Conservation (phyloP, 1,284 basidiomycete species). For the Ceratobasidium sp. region DNA sequence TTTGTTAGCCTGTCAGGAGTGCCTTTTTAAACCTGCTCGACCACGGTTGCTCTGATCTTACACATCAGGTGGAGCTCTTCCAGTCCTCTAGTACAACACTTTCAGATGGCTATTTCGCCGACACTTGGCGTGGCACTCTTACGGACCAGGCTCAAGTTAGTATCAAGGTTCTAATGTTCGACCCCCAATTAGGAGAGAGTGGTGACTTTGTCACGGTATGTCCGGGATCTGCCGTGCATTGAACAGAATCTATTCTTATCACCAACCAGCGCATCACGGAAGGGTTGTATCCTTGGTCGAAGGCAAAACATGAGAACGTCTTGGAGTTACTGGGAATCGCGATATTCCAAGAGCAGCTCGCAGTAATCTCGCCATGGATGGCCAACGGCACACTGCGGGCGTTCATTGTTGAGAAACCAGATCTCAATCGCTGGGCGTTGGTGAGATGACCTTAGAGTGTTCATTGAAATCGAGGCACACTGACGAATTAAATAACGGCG, state of each 20-base stretch:
- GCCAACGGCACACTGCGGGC: too few relatives aligned
- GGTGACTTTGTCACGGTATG: background rate
- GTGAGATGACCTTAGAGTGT: too few relatives aligned
- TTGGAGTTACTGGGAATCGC: background rate
- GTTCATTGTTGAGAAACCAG: too few relatives aligned
- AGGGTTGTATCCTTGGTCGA: background rate
- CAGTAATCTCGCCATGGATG: background rate
- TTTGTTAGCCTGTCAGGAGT: background rate
- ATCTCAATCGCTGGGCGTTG: too few relatives aligned
- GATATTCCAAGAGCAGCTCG: background rate
- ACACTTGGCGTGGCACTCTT: background rate
- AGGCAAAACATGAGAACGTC: background rate
- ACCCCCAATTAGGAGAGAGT: background rate
- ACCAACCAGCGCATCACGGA: background rate
- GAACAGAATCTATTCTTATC: too few relatives aligned
- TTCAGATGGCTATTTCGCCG: background rate
- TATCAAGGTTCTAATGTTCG: constrained; percentile 7
- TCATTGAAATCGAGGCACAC: too few relatives aligned
- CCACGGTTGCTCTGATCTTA: constrained; percentile 1
- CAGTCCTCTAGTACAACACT: background rate
- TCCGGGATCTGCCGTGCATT: too few relatives aligned
- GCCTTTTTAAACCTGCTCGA: background rate
- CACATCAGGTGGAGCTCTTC: background rate
- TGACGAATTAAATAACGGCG: too few relatives aligned
- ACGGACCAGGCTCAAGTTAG: background rate